phyloP scores from a whole-genome alignment of 106 monocot species.

The Dendrobium huoshanense region DNA sequence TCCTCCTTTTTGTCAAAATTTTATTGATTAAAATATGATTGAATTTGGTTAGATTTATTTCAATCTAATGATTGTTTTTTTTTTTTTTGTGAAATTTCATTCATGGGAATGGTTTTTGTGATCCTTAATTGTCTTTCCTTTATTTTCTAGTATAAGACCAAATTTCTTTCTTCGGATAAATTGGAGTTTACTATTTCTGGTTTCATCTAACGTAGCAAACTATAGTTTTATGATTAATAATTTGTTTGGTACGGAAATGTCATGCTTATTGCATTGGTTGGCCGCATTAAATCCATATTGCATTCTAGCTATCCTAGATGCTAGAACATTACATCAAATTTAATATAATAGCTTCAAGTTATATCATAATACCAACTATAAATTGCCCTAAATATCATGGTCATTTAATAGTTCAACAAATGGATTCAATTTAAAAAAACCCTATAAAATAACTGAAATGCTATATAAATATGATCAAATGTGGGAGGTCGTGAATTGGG shows the following conservation, averaged over 20 bases:
- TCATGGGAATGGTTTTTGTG: not conserved
- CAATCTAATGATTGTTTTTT: not conserved
- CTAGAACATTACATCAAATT: not conserved
- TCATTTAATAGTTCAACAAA: not conserved
- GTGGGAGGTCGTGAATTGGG: not conserved
- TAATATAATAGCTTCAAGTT: not conserved
- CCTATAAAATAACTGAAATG: not conserved
- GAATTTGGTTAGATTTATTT: too few species aligned
- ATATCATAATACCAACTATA: too few species aligned
- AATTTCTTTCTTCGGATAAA: not conserved
- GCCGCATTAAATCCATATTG: not conserved
- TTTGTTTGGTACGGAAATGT: not conserved
- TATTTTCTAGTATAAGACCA: not conserved
- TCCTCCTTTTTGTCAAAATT: too few species aligned
- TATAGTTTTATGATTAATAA: not conserved
- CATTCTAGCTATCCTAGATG: not conserved
- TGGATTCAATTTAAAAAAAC: not conserved
- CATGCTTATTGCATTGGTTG: not conserved
- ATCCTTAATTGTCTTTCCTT: not conserved
- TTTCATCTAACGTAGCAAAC: not conserved
- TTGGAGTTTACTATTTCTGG: not conserved
- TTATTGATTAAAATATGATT: too few species aligned
- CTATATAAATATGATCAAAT: not conserved
- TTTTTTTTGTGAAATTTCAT: not conserved
- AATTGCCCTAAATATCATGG: not conserved